phyloP scores from a whole-genome alignment of 2,329 filamentous ascomycete genomes.

The Colletotrichum eremochloae region DNA sequence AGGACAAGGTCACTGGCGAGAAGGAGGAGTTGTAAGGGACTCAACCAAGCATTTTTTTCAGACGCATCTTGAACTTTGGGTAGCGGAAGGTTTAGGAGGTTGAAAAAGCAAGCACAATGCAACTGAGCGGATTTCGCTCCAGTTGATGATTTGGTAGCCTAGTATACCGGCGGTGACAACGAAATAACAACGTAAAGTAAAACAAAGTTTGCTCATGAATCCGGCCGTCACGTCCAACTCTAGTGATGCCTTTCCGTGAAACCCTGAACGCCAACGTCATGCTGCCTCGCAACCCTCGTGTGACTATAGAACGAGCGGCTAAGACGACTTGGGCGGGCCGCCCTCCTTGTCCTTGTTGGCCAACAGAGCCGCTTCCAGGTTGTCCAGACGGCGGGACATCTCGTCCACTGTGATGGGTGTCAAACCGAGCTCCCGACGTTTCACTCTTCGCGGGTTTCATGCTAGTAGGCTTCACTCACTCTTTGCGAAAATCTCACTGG shows the following conservation, averaged over 20 bases:
- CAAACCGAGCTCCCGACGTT: not conserved
- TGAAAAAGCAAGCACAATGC: slow-evolving; percentile 25
- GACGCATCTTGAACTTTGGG: slow-evolving; percentile 17
- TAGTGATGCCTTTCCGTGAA: slow-evolving; percentile 17
- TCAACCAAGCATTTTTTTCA: not conserved
- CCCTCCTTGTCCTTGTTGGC: slow-evolving; percentile 63
- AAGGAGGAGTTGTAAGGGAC: slow-evolving; percentile 79
- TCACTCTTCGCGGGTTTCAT: not conserved
- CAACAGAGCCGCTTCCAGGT: slow-evolving; percentile 80
- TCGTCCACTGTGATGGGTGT: slow-evolving; percentile 81
- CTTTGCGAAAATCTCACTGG: slow-evolving; percentile 89
- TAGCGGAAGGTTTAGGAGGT: not conserved
- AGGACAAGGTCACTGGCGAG: slow-evolving; percentile 60
- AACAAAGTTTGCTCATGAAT: slow-evolving; percentile 21
- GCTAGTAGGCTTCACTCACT: slow-evolving; percentile 66
- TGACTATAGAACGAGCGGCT: not conserved
- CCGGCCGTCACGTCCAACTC: slow-evolving; percentile 13
- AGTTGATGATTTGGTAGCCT: slow-evolving; percentile 37
- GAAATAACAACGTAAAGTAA: slow-evolving; percentile 29
- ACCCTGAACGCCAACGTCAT: slow-evolving; percentile 25
- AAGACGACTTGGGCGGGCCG: slow-evolving; percentile 54
- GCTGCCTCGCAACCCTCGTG: not conserved
- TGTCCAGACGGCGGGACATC: slow-evolving; percentile 89
- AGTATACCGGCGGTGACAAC: slow-evolving; percentile 16
- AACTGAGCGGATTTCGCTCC: slow-evolving; percentile 28